These are phyloP conservation scores for Porphyrellus cyaneotinctus DNA, from an alignment of 768 basidiomycete species.

Conservation along the genomic window DNA sequence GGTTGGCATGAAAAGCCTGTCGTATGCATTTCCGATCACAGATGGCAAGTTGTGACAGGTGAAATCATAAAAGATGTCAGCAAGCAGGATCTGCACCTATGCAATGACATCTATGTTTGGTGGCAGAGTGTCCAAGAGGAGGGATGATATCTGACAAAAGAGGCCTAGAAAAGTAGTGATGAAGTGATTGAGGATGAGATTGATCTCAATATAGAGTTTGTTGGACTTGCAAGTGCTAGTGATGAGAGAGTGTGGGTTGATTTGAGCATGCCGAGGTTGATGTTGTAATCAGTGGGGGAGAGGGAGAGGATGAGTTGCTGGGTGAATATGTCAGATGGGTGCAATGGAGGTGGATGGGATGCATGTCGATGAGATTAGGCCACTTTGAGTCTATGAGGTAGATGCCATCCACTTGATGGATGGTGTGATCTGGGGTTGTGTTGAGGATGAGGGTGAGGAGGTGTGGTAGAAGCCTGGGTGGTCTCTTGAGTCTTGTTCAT, in stretches of 20 bases:
- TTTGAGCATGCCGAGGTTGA: constrained; percentile 88
- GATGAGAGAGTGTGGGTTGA: constrained; percentile 90
- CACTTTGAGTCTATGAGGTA: constrained; percentile 91
- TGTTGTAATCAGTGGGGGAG: constrained; percentile 72
- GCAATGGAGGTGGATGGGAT: constrained; percentile 30
- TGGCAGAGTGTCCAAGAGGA: constrained; percentile 43
- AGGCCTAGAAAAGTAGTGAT: constrained; percentile 79
- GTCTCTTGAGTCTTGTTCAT: too few relatives aligned
- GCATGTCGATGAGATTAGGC: constrained; percentile 85
- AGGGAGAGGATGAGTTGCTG: constrained; percentile 89
- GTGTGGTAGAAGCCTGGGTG: constrained; percentile 73
- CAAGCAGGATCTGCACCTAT: constrained; percentile 70
- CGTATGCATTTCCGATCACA: constrained; percentile 83
- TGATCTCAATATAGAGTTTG: constrained; percentile 84
- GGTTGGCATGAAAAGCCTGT: constrained; percentile 71
- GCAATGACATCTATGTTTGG: constrained; percentile 51
- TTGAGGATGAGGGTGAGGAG: constrained; percentile 78
- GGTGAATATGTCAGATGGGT: constrained; percentile 14
- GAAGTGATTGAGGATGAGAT: constrained; percentile 82
- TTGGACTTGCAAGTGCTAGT: constrained; percentile 92
- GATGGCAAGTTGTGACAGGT: constrained; percentile 95
- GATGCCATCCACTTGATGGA: constrained; percentile 80
- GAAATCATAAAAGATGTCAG: constrained; percentile 90
- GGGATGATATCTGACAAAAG: constrained; percentile 61
- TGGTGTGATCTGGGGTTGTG: constrained; percentile 55